Evolutionary conservation across 2,329 filamentous ascomycete genomes (phyloP).

Genomic region (Fusarium musae): DNA sequence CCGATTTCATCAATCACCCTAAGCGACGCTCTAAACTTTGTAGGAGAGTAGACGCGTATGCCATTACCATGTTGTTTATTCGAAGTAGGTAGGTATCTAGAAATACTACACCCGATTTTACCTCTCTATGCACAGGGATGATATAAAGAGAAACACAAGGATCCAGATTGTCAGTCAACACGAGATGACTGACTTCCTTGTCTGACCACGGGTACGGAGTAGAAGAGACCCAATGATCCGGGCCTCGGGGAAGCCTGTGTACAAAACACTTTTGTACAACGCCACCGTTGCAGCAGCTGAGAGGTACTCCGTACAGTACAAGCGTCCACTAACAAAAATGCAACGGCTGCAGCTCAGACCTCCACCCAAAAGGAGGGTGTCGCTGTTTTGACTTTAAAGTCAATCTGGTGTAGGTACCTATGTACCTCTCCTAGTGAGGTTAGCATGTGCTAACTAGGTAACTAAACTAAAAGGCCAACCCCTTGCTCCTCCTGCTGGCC

Average conservation of each 20-base stretch:
- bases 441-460: background rate
- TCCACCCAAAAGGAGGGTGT: constrained; percentile 23
- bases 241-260: background rate
- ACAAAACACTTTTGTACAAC: background rate
- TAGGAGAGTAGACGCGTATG: background rate
- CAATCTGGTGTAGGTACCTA: constrained; percentile 16
- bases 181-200: constrained; percentile 3
- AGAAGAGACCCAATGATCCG: constrained; percentile 1
- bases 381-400: constrained; percentile 19
- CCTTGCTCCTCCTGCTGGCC: constrained; percentile 33
- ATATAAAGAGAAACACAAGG: background rate
- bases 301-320: background rate
- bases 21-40: constrained; percentile 4
- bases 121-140: background rate
- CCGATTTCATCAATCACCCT: background rate
- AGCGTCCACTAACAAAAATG: constrained; percentile 9
- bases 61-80: background rate
- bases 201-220: background rate
- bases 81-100: background rate
- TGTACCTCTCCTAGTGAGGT: constrained; percentile 11
- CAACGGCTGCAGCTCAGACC: constrained; percentile 8
- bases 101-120: background rate
- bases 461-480: constrained; percentile 6
- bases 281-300: background rate
- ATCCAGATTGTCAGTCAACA: constrained; percentile 2